phyloP scores from a whole-genome alignment of 1,139 yeast genomes.

The Fermentozyma sake region DNA sequence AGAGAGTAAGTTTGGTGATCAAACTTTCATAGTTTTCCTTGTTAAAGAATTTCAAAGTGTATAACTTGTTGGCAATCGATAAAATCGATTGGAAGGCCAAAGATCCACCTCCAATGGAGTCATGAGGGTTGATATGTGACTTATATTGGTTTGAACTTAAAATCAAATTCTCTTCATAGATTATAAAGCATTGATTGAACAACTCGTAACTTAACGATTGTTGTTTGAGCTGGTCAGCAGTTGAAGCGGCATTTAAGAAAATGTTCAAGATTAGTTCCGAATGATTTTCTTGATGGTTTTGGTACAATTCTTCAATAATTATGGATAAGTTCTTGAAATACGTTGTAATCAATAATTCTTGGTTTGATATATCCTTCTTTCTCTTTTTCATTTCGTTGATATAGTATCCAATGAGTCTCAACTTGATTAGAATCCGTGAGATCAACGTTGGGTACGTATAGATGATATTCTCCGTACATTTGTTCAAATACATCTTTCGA shows the following conservation, averaged over 20 bases:
- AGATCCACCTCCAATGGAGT: constrained; percentile 34
- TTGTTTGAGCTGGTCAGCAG: constrained; percentile 70
- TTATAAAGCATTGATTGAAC: constrained; percentile 80
- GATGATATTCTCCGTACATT: constrained; percentile 51
- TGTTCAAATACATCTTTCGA: constrained; percentile 52
- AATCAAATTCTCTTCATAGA: constrained; percentile 72
- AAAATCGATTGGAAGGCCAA: constrained; percentile 36
- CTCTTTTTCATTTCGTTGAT: constrained; percentile 14
- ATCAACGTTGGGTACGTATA: constrained; percentile 76
- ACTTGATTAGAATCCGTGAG: constrained; percentile 52
- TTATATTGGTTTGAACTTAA: constrained; percentile 13
- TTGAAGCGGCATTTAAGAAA: constrained; percentile 53
- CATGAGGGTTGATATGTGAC: constrained; percentile 28
- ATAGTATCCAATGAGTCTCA: constrained; percentile 46
- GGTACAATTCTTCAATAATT: constrained; percentile 63
- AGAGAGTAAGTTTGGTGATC: constrained; percentile 79
- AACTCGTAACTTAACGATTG: constrained; percentile 73
- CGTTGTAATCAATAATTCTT: constrained; percentile 36
- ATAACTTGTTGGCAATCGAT: constrained; percentile 59
- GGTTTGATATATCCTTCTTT: constrained; percentile 15
- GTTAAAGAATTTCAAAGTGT: constrained; percentile 52
- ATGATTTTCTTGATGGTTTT: constrained; percentile 40
- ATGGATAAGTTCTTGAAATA: constrained; percentile 74
- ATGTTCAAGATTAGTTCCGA: constrained; percentile 48
- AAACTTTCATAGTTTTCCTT: constrained; percentile 71